Base-by-base conservation (phyloP, 306 rosid genomes). In the Urtica urens region DNA sequence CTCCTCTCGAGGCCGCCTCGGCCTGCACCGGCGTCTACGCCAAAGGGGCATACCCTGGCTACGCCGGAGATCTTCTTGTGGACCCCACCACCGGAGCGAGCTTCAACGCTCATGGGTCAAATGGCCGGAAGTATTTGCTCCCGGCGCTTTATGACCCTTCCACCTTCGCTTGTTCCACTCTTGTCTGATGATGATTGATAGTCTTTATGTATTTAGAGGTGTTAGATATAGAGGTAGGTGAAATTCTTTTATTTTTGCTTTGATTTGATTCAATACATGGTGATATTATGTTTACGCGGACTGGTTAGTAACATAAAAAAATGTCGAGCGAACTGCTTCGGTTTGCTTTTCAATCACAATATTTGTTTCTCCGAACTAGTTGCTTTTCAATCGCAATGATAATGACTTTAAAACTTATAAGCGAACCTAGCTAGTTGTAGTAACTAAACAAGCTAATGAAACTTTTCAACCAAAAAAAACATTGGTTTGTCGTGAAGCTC, bases 21-120 rank as follows among this genome's bases (percentile, higher is more conserved):
- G 82, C 90, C 3, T 83, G 90, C 25, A 59, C 86, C 0, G 94
- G 94, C 1, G 64, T 77, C 13, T 83, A 77, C 9, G 94, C 75
- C 0, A 72, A 67, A 23, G 94, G 83, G 12, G 90, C 94, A 34
- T 80, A 74, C 15, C 90, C 81, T 15, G 88, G 94, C 6, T 83
- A 74, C 14, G 82, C 86, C 3, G 88, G 94, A 2, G 27, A 69
- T 33, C 17, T 83, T 3, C 28, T 77, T 38, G 58, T 72, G 45
- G 94, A 83, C 25, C 7, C 67, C 1, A 56, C 78, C 0, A 74
- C 76, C 0, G 88, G 88, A 0, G 88, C 88, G 0, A 83, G 94
- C 74, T 83, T 68, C 49, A 83, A 83, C 53, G 83, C 86, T 0
- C 31, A 77, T 11, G 90, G 90, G 0, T 60, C 31, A 2, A 65